Evolutionary conservation across 2,329 filamentous ascomycete genomes (phyloP).

Genomic region (Blastomyces silverae): DNA sequence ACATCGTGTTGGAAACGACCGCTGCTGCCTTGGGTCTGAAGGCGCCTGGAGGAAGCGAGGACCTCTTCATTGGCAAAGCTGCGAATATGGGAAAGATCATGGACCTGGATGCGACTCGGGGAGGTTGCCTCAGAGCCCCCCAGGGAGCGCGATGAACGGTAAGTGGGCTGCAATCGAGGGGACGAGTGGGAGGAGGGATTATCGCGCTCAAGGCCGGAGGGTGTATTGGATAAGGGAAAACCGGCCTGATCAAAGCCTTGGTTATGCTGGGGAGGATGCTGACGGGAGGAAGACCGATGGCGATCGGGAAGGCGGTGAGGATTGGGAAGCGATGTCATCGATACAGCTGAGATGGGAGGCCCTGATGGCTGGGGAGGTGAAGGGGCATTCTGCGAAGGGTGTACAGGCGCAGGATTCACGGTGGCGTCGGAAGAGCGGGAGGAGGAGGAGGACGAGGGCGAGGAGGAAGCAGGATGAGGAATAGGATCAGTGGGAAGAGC

Average conservation of each 20-base stretch:
- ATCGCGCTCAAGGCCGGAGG: neutral
- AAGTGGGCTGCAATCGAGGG: constrained; percentile 42
- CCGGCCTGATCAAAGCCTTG: constrained; percentile 11
- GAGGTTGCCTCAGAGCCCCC: constrained; percentile 41
- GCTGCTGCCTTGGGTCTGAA: neutral
- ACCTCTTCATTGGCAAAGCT: constrained; percentile 75
- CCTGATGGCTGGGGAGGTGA: constrained; percentile 11
- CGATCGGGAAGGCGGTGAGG: constrained; percentile 9
- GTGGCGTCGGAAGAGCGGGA: neutral
- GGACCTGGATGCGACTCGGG: constrained; percentile 65
- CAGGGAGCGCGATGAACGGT: constrained; percentile 40
- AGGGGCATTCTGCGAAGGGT: constrained; percentile 10
- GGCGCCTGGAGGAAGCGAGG: constrained; percentile 48
- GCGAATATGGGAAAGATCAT: constrained; percentile 85
- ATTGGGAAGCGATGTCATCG: constrained; percentile 45
- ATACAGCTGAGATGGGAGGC: constrained; percentile 25
- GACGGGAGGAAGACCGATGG: constrained; percentile 13
- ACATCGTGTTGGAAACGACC: constrained; percentile 39
- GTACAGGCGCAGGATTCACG: neutral
- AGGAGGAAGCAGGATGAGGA: neutral
- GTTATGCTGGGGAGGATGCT: constrained; percentile 22
- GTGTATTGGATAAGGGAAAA: constrained; percentile 3
- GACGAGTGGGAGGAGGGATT: constrained; percentile 39
- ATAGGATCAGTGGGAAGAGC: neutral
- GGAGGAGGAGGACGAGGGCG: neutral